These are phyloP conservation scores for Paramecium sexaurelia DNA, from an alignment of 73 alveolate genomes.

Conservation along the genomic window DNA sequence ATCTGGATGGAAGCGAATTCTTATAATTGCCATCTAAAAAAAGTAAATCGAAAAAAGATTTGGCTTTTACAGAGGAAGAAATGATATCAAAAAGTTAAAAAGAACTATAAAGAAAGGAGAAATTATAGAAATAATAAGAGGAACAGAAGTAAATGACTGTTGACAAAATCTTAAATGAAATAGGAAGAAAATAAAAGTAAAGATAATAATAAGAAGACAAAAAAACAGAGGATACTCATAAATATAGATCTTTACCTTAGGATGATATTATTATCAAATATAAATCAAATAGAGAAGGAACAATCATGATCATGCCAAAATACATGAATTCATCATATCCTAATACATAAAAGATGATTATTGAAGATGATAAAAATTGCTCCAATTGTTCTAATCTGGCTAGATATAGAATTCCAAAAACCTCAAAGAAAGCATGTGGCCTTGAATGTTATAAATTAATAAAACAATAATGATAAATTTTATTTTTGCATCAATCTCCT, in stretches of 20 bases:
- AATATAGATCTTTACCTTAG: constrained; percentile 29
- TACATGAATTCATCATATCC: not conserved
- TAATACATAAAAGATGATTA: not conserved
- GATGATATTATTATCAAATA: not conserved
- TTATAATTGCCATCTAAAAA: not conserved
- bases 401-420: not conserved
- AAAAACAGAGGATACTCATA: constrained; percentile 40
- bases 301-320: not conserved
- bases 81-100: constrained; percentile 15
- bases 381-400: not conserved
- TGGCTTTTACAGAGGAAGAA: constrained; percentile 60
- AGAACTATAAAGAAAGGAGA: constrained; percentile 60
- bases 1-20: not conserved
- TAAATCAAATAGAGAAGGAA: constrained; percentile 13
- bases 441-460: constrained; percentile 35
- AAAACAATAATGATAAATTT: not conserved
- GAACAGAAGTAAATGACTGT: constrained; percentile 60
- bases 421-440: not conserved
- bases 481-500: not conserved
- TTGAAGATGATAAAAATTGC: not conserved
- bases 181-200: constrained; percentile 58
- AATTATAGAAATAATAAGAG: constrained; percentile 43
- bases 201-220: constrained; percentile 65
- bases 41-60: not conserved
- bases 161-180: constrained; percentile 60